Conservation (phyloP, 2,329 filamentous ascomycete species). For the Aureobasidium sp. region DNA sequence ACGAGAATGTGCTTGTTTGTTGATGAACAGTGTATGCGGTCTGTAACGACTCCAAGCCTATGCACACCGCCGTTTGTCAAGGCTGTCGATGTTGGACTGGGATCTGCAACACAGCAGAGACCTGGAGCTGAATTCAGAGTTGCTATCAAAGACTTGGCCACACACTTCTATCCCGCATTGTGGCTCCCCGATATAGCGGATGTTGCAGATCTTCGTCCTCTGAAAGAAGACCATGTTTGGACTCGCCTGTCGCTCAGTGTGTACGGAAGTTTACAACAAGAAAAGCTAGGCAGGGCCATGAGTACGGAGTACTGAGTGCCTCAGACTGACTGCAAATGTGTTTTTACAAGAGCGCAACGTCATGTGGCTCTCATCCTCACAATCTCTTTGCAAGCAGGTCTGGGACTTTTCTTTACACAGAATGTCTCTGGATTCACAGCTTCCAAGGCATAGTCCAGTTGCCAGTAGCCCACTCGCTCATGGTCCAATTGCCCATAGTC, state of each 20-base stretch:
- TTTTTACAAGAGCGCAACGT: no score
- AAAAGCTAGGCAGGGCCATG: no score
- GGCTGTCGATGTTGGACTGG: not conserved
- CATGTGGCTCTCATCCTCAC: no score
- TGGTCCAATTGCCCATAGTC: no score
- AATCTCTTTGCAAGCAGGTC: no score
- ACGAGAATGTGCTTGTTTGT: not conserved
- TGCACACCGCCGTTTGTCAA: not conserved
- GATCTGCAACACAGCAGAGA: not conserved
- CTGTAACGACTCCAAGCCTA: not conserved
- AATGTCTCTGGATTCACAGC: not conserved
- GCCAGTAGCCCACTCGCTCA: no score
- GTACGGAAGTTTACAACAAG: not conserved
- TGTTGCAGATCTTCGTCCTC: not conserved
- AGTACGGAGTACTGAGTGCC: no score
- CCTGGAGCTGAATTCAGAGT: not conserved
- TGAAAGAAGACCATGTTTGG: not conserved
- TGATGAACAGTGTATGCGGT: not conserved
- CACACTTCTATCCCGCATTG: not conserved
- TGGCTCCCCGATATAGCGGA: not conserved
- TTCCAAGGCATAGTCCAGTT: not conserved
- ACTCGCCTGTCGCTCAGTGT: not conserved
- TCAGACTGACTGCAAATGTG: no score
- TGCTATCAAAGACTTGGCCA: not conserved
- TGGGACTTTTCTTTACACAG: no score